Evolutionary conservation across 2,329 filamentous ascomycete species (phyloP).

Genomic region (Colletotrichum aenigma): DNA sequence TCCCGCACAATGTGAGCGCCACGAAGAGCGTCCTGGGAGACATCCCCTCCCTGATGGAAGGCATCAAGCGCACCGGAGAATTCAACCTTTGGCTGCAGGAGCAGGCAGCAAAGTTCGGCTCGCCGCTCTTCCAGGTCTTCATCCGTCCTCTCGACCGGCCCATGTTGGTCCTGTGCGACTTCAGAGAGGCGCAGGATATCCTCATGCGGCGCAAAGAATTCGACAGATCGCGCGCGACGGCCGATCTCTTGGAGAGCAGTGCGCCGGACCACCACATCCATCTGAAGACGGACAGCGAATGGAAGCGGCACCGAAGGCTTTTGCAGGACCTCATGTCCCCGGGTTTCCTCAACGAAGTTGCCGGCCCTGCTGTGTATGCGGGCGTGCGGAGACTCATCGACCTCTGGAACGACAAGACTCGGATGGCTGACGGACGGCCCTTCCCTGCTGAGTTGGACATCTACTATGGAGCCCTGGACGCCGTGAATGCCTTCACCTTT

Average conservation of each 20-base stretch:
- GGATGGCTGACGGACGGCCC: slow-evolving; percentile 31
- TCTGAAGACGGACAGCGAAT: slow-evolving; percentile 32
- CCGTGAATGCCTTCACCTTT: slow-evolving; percentile 32
- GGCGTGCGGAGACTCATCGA: slow-evolving; percentile 31
- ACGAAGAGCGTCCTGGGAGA: slow-evolving; percentile 44
- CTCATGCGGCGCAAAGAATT: slow-evolving; percentile 49
- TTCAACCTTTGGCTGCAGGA: slow-evolving; percentile 8
- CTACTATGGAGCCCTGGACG: slow-evolving; percentile 32
- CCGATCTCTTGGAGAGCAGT: slow-evolving; percentile 33
- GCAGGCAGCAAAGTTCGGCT: slow-evolving; percentile 31
- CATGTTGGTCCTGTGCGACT: slow-evolving; percentile 46
- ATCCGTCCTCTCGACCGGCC: slow-evolving; percentile 45
- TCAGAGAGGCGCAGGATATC: slow-evolving; percentile 40
- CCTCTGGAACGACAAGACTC: slow-evolving; percentile 36
- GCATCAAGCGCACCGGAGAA: slow-evolving; percentile 29
- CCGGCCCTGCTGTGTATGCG: slow-evolving; percentile 36
- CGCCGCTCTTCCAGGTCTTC: slow-evolving; percentile 52
- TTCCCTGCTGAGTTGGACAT: slow-evolving; percentile 33
- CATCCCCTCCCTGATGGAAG: slow-evolving; percentile 40
- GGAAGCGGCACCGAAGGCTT: slow-evolving; percentile 35
- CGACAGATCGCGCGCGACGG: slow-evolving; percentile 33
- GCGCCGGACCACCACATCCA: slow-evolving; percentile 36
- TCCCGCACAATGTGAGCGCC: slow-evolving; percentile 47
- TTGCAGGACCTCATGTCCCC: slow-evolving; percentile 42
- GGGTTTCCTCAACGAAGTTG: slow-evolving; percentile 34